phyloP scores from a whole-genome alignment of 2,329 filamentous ascomycete species.

The Alternaria conjuncta region DNA sequence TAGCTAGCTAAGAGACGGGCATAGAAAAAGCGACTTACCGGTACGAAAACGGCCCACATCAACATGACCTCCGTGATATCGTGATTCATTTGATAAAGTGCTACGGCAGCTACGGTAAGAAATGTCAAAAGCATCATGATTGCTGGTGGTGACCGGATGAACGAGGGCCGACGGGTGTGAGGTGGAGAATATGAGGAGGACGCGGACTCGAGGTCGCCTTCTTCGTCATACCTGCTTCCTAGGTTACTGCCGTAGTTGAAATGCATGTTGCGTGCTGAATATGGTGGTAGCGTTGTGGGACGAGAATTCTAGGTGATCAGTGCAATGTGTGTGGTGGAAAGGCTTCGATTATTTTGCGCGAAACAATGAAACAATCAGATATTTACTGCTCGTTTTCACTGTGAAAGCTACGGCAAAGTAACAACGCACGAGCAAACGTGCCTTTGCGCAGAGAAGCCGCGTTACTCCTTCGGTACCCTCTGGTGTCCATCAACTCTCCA shows the following conservation, averaged over 20 bases:
- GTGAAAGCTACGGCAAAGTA: background rate
- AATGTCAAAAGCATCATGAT: background rate
- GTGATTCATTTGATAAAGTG: background rate
- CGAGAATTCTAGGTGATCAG: background rate
- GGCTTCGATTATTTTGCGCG: background rate
- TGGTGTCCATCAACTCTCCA: fast-evolving
- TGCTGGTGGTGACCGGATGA: background rate
- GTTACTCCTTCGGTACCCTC: background rate
- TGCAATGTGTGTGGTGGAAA: background rate
- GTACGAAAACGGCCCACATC: background rate
- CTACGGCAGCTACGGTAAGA: background rate
- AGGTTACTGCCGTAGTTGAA: background rate
- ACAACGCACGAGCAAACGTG: background rate
- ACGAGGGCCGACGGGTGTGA: background rate
- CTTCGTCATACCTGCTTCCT: background rate
- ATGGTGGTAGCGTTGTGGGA: background rate
- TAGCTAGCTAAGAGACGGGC: background rate
- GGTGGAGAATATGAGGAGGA: background rate
- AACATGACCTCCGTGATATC: background rate
- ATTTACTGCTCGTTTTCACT: background rate
- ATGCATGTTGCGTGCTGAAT: background rate
- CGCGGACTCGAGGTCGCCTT: background rate
- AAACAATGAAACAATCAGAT: background rate
- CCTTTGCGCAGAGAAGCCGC: background rate
- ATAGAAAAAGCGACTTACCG: background rate